phyloP scores from a whole-genome alignment of 352 stramenopile genomes.

The Phytopythium vexans region DNA sequence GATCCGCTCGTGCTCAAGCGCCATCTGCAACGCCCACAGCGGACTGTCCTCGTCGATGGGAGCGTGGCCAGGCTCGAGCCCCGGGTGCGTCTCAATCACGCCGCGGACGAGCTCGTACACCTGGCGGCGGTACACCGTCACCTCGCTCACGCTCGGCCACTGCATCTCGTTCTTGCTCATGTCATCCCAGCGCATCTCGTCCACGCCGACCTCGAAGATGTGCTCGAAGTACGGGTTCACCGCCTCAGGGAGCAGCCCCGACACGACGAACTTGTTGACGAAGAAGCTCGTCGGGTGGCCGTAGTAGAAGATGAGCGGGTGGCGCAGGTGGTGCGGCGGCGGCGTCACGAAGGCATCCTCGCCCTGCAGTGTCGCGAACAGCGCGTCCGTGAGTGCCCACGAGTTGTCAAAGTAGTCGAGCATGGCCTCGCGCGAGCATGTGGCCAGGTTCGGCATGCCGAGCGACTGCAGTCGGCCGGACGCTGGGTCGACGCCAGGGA shows the following conservation, averaged over 20 bases:
- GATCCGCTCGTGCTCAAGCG: conserved; percentile 96
- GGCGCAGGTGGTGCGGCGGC: conserved; percentile 91
- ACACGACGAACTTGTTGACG: conserved; percentile 96
- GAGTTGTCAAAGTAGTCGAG: conserved; percentile 96
- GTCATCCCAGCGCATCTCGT: conserved; percentile 99
- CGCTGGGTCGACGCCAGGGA: conserved; percentile 44
- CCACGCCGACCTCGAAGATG: conserved; percentile 96
- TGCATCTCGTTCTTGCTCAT: conserved; percentile 97
- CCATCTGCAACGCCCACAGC: conserved; percentile 95
- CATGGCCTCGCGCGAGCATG: conserved; percentile 81
- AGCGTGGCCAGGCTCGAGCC: conserved; percentile 68
- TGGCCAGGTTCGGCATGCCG: conserved; percentile 81
- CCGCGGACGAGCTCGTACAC: conserved; percentile 89
- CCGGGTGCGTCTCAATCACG: conserved; percentile 87
- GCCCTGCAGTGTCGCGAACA: conserved; percentile 91
- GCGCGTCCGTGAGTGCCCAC: conserved; percentile 92
- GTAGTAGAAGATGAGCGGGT: conserved; percentile 99
- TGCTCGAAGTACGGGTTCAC: conserved; percentile 95
- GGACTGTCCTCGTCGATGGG: conserved; percentile 80
- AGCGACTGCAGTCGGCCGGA: conserved; percentile 51
- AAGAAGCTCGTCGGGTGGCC: conserved; percentile 95
- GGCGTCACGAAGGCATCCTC: conserved; percentile 89
- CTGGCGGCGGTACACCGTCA: conserved; percentile 90
- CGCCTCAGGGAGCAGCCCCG: conserved; percentile 82
- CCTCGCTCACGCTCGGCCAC: conserved; percentile 90